Base-by-base conservation (phyloP, 1,284 basidiomycete genomes). In the Cutaneotrichosporon cavernicola region DNA sequence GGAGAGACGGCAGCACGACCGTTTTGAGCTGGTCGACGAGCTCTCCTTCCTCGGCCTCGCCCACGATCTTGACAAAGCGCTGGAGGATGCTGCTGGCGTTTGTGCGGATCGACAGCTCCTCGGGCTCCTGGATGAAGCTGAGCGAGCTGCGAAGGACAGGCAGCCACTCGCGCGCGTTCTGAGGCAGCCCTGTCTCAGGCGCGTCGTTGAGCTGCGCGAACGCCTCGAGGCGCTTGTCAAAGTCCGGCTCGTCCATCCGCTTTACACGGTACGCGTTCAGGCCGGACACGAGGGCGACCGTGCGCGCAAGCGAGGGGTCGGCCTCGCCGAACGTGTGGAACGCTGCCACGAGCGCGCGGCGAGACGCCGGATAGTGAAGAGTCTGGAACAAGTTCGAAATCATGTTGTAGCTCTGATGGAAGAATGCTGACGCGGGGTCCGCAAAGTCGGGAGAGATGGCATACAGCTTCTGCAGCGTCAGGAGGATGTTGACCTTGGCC, bases 161-260 rank as follows among this genome's bases (percentile, higher is more conserved):
- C 26, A 89, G 80, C 97, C 96, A 99, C 49, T 74, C 69, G 55
- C 71, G 66, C 2, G 70, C 56, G 2, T 58, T 65, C 21, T 55
- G 51, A 0, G 70, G 70, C 11, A 76, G 65, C 6, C 62, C 67
- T 0, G 80, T 80, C 60, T 90, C 89, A 0, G 58, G 63, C 4
- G 60, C 68, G 51, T 78, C 76, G 77, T 92, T 96, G 60, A 99
- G 81, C 11, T 75, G 78, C 4, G 86, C 84, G 77, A 93, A 97
- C 0, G 92, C 94, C 1, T 81, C 78, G 16, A 99, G 83, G 3
- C 96, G 89, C 53, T 86, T 85, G 68, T 97, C 92, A 72, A 97
- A 97, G 77, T 99, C 92, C 1, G 93, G 91, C 76, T 99, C 94
- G 60, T 97, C 93, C 46, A 96, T 79, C 16, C 92, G 86, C 70